Conservation (phyloP, 305 asterid species). For the Fraxinus latifolia region DNA sequence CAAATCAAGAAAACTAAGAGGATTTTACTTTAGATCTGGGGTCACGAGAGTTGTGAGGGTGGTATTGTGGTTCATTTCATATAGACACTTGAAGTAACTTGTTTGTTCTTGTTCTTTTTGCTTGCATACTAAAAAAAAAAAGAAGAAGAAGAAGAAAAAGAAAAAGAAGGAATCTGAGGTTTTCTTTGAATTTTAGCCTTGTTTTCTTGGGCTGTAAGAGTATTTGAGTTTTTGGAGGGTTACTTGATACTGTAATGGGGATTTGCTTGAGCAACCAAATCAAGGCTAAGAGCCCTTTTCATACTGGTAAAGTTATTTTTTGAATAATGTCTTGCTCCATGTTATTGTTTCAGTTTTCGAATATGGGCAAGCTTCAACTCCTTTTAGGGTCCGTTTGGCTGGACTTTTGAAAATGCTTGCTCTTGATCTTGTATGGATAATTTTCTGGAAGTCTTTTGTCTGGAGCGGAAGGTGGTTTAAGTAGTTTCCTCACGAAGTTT, state of each 20-base stretch:
- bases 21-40: not conserved
- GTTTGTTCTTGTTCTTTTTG: not conserved
- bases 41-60: not conserved
- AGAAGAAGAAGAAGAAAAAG: not conserved
- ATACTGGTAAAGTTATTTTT: conserved; percentile 52
- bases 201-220: not conserved
- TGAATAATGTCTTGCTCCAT: not conserved
- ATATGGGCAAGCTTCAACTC: not conserved
- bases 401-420: not conserved
- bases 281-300: conserved; percentile 67
- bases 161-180: not conserved
- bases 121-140: not conserved
- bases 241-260: conserved; percentile 54
- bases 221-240: not conserved
- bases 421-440: not conserved
- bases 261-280: conserved; percentile 86
- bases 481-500: too few relatives aligned
- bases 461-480: too few relatives aligned
- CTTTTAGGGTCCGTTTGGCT: not conserved
- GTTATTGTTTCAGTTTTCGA: not conserved
- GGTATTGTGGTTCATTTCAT: not conserved
- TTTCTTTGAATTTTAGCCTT: not conserved
- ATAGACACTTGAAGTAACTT: not conserved
- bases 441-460: too few relatives aligned
- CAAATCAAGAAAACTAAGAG: not conserved